Percentiles rank a stretch among this genome's conserved stretches.
phyloP scores from a whole-genome alignment of 768 basidiomycete species.

The Imleria badia region DNA sequence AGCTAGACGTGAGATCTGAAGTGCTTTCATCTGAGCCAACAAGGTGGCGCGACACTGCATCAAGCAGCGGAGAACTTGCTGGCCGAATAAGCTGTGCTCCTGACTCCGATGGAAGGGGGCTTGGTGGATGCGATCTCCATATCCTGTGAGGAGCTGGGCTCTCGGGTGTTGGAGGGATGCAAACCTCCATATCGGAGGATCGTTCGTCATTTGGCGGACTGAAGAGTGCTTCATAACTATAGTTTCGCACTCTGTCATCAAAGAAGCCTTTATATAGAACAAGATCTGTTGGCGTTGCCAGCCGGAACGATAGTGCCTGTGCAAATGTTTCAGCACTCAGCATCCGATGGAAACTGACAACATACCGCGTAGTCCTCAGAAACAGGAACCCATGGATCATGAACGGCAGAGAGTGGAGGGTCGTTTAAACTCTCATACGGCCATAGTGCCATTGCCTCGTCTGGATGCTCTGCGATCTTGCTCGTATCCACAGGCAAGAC shows the following conservation, averaged over 20 bases:
- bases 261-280: conserved; percentile 7
- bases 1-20: conserved; percentile 30
- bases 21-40: conserved; percentile 29
- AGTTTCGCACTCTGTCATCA: not conserved
- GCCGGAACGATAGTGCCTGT: conserved; percentile 17
- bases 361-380: conserved; percentile 19
- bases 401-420: conserved; percentile 12
- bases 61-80: not conserved
- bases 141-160: conserved; percentile 19
- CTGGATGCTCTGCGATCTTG: conserved; percentile 43
- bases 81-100: not conserved
- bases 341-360: not conserved
- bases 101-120: not conserved
- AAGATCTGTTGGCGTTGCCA: conserved; percentile 20
- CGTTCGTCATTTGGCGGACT: conserved; percentile 8
- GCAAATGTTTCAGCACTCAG: conserved; percentile 7
- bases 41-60: conserved; percentile 20
- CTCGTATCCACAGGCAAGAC: conserved; percentile 47
- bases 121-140: not conserved
- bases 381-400: conserved; percentile 22
- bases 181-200: conserved; percentile 1
- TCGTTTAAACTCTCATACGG: conserved; percentile 12
- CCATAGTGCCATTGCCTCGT: conserved; percentile 41
- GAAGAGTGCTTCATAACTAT: conserved; percentile 6
- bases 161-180: conserved; percentile 34